Base-by-base conservation (phyloP, 2,329 filamentous ascomycete species). In the Epichloe sibirici region DNA sequence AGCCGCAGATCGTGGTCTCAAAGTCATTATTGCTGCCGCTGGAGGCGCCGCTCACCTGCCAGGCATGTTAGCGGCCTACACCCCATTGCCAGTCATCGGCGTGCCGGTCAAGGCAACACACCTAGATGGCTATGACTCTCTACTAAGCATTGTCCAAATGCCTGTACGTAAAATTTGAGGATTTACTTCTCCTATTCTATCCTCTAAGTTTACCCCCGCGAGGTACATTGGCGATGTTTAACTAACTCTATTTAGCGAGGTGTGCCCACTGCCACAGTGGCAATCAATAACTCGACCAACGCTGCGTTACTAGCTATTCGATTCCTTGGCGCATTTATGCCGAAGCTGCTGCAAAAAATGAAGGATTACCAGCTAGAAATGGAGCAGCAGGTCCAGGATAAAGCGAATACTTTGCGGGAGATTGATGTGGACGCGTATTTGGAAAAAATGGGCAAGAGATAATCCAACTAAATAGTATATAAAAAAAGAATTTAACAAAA, bases 241-340 rank as follows among this genome's bases (percentile, higher is more conserved):
- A 45, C 46, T 31, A 37, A 47, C 63, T 59, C 66, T 11, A 5
- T 37, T 48, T 56, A 69, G 65, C 69, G 77, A 61, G 86, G 86
- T 12, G 78, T 84, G 48, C 86, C 86, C 9, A 82, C 84, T 13
- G 85, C 86, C 5, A 89, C 85, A 0, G 85, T 90, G 3, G 86
- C 81, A 11, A 88, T 90, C 66, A 88, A 88, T 67, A 90, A 90
- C 69, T 85, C 83, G 25, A 85, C 85, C 52, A 90, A 90, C 61
- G 86, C 86, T 0, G 86, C 81, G 0, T 71, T 89, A 17, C 69
- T 88, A n/a, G 85, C 86, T 0, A 76, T 84, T 21, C 73, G 84
- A 17, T 85, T 88, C 37, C 65, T 90, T 3, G 83, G 83, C 3
- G 67, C 77, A 3, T 73, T 70, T 39, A 77, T 84, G 53, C 68